Conservation (phyloP, 2,329 filamentous ascomycete genomes). For the Fusarium sp. region DNA sequence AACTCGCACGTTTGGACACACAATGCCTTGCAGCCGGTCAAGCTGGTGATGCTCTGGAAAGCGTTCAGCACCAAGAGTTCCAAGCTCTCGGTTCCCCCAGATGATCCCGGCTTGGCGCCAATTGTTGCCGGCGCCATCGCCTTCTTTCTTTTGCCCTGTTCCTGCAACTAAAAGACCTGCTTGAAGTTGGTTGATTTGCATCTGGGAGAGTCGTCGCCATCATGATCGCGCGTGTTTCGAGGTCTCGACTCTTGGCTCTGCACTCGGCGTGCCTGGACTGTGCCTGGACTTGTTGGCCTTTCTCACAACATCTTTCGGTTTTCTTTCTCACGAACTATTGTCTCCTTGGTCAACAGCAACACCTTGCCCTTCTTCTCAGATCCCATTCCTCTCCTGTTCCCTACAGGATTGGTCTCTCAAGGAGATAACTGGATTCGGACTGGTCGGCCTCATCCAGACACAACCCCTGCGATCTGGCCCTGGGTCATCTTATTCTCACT, state of each 20-base stretch:
- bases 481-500: conserved; percentile 22
- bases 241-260: conserved; percentile 7
- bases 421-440: neutral
- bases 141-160: conserved; percentile 16
- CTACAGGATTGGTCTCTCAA: neutral
- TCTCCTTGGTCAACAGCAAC: neutral
- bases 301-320: neutral
- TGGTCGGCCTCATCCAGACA: neutral
- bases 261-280: conserved; percentile 17
- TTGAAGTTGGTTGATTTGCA: conserved; percentile 13
- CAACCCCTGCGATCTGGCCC: conserved; percentile 26
- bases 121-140: conserved; percentile 15
- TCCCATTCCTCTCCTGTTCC: neutral
- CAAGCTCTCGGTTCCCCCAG: conserved; percentile 30
- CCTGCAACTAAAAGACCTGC: conserved; percentile 22
- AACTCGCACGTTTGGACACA: neutral
- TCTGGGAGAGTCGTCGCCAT: conserved; percentile 18
- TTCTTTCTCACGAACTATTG: neutral
- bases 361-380: neutral
- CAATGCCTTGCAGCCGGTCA: neutral
- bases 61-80: neutral
- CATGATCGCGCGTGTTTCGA: conserved; percentile 2
- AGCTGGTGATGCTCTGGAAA: neutral
- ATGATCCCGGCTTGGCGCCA: conserved; percentile 33
- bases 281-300: neutral